These are phyloP conservation scores for Striga hermonthica DNA, from an alignment of 305 asterid genomes.

Conservation along the genomic window DNA sequence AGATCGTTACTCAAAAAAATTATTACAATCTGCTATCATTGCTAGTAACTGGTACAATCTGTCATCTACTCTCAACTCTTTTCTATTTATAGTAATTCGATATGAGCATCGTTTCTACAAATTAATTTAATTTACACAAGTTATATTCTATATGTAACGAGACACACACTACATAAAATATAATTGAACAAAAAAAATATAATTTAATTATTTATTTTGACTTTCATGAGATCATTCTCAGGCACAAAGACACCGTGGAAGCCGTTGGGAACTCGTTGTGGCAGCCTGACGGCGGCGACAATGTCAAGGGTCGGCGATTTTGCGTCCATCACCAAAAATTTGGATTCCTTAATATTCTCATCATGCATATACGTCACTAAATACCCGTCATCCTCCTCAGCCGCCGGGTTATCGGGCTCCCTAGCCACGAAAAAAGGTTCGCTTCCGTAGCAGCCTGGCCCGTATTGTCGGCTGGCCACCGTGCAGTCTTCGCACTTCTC, in stretches of 20 bases:
- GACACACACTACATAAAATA: no score
- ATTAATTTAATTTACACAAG: no score
- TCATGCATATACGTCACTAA: background rate
- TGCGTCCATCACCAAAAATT: conserved; percentile 1
- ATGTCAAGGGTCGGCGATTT: background rate
- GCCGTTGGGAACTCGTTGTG: background rate
- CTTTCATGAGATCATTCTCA: conserved; percentile 12
- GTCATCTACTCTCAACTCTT: no score
- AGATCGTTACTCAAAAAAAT: no score
- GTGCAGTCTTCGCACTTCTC: background rate
- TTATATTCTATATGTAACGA: no score
- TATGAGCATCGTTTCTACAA: no score
- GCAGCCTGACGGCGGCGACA: background rate
- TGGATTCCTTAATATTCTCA: background rate
- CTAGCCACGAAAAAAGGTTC: background rate
- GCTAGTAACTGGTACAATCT: no score
- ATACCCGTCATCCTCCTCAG: background rate
- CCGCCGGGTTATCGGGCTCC: background rate
- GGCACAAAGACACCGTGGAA: background rate
- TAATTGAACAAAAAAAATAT: no score
- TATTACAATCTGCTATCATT: no score
- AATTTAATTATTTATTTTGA: no score
- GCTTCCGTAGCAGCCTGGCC: background rate
- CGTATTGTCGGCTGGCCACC: background rate
- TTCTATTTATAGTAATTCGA: no score